Conservation (phyloP, 139 green algal genomes). For the Trebouxia sp. region DNA sequence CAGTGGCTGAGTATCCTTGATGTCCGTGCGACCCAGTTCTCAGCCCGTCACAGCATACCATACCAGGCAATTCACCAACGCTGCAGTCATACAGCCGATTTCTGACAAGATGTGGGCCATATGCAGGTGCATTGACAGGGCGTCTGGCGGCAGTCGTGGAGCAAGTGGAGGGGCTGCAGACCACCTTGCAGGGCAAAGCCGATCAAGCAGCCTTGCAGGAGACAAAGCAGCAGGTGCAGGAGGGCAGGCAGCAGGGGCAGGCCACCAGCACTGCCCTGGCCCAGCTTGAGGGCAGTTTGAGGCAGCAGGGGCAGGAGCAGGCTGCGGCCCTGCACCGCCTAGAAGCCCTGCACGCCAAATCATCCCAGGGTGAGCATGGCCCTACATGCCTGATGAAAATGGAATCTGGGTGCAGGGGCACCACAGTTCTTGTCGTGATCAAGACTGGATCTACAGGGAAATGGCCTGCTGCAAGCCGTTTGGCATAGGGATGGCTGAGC, state of each 20-base stretch:
- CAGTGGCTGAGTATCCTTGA: no score
- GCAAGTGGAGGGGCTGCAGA: background rate
- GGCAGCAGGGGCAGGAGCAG: constrained; percentile 9
- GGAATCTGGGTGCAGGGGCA: no score
- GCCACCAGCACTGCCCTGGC: background rate
- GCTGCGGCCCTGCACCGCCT: background rate
- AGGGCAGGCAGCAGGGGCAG: background rate
- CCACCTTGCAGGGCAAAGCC: background rate
- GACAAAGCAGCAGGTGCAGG: background rate
- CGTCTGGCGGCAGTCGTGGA: background rate
- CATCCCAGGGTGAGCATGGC: background rate
- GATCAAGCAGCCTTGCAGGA: background rate
- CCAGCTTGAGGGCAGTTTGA: background rate
- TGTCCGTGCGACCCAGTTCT: no score
- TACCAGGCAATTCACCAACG: no score
- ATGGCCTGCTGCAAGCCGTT: no score
- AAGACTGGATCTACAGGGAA: no score
- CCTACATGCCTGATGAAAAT: no score
- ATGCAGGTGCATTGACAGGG: background rate
- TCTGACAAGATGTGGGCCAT: no score
- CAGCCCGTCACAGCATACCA: no score
- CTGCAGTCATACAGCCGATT: no score
- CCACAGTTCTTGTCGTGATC: no score
- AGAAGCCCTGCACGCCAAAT: background rate
- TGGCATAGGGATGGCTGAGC: no score